Conservation (phyloP, 768 basidiomycete species). For the Kwoniella mangroviensis region DNA sequence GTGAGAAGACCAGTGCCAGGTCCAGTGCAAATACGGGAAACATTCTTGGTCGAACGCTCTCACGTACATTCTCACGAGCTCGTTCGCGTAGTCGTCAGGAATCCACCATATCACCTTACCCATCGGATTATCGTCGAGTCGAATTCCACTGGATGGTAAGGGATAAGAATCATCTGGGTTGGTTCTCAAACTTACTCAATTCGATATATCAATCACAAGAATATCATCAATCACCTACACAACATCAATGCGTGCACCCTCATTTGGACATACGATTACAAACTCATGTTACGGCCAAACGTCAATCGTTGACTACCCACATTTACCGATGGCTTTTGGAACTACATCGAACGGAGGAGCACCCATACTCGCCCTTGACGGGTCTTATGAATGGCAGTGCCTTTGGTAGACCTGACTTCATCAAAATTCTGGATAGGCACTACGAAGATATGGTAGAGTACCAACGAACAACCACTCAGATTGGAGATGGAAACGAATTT, state of each 20-base stretch:
- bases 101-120: conserved; percentile 9
- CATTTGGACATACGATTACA: conserved; percentile 34
- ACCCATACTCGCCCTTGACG: conserved; percentile 34
- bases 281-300: conserved; percentile 37
- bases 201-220: conserved; percentile 26
- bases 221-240: conserved; percentile 27
- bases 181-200: conserved; percentile 40
- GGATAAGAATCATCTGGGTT: conserved; percentile 33
- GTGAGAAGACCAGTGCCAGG: not conserved
- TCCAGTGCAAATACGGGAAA: too few species aligned
- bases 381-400: conserved; percentile 36
- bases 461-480: conserved; percentile 3
- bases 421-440: conserved; percentile 34
- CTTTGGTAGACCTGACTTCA: conserved; percentile 37
- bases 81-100: not conserved
- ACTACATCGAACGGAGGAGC: conserved; percentile 29
- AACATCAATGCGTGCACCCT: not conserved
- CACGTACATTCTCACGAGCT: conserved; percentile 10
- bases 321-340: conserved; percentile 39
- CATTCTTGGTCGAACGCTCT: conserved; percentile 14
- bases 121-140: conserved; percentile 27
- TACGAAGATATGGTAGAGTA: conserved; percentile 37
- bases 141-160: conserved; percentile 44
- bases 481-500: not conserved
- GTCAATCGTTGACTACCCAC: conserved; percentile 30